These are phyloP conservation scores for Kwoniella shivajii DNA, from an alignment of 1,284 basidiomycete species.

Conservation along the genomic window DNA sequence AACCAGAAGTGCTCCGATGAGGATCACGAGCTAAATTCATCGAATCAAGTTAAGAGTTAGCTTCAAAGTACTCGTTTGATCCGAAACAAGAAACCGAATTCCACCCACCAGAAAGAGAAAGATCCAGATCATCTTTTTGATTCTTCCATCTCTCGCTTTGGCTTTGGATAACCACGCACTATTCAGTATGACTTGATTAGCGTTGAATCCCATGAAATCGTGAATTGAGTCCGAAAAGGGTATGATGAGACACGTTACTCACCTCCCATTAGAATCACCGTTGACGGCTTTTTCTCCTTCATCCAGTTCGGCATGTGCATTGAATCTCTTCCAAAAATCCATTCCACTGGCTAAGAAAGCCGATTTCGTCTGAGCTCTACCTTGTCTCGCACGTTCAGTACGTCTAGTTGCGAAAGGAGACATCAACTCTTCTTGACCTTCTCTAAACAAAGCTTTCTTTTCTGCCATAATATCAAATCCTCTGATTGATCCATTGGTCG, in stretches of 20 bases:
- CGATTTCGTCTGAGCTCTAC: constrained; percentile 12
- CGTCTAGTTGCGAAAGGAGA: constrained; percentile 31
- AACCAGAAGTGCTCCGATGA: constrained; percentile 3
- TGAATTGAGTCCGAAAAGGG: background rate
- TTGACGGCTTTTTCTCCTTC: constrained; percentile 16
- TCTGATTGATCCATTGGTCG: constrained; percentile 30
- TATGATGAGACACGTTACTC: constrained; percentile 2
- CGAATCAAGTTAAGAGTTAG: background rate
- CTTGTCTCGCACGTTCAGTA: constrained; percentile 9
- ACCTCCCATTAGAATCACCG: constrained; percentile 21
- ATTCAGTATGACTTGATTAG: background rate
- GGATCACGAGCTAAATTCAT: background rate
- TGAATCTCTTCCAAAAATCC: constrained; percentile 51
- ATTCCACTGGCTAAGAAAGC: constrained; percentile 19
- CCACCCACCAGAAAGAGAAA: constrained; percentile 22
- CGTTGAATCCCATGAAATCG: background rate
- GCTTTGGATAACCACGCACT: constrained; percentile 37
- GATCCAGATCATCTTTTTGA: constrained; percentile 23
- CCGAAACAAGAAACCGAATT: background rate
- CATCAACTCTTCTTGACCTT: constrained; percentile 45
- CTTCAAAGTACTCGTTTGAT: background rate
- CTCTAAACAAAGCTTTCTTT: constrained; percentile 47
- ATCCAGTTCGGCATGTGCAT: constrained; percentile 31
- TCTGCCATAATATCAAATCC: constrained; percentile 44
- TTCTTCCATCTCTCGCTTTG: constrained; percentile 18